These are phyloP conservation scores for Ophiostoma pallidulum DNA, from an alignment of 2,329 filamentous ascomycete species.

Conservation along the genomic window DNA sequence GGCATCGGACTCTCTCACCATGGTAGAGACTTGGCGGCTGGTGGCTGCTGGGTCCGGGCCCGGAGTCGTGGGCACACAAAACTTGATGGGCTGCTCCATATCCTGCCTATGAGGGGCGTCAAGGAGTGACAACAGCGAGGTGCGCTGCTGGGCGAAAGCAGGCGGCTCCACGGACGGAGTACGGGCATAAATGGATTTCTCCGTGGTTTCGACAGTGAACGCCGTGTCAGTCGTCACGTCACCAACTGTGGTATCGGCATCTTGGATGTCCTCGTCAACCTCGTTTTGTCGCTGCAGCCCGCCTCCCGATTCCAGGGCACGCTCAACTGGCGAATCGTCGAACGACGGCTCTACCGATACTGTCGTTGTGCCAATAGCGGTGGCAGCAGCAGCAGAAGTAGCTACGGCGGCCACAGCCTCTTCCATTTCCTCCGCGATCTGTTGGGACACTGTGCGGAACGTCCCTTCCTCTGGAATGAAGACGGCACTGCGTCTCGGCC, in stretches of 20 bases:
- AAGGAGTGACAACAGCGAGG: conserved; percentile 52
- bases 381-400: conserved; percentile 16
- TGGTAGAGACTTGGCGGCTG: no score
- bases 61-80: conserved; percentile 32
- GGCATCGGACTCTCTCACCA: background rate
- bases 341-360: conserved; percentile 19
- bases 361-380: conserved; percentile 19
- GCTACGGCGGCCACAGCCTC: conserved; percentile 18
- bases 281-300: background rate
- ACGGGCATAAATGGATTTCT: conserved; percentile 39
- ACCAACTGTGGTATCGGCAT: conserved; percentile 27
- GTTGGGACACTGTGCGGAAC: conserved; percentile 50
- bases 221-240: conserved; percentile 17
- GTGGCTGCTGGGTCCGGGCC: background rate
- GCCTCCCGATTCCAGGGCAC: background rate
- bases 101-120: conserved; percentile 41
- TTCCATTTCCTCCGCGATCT: conserved; percentile 38
- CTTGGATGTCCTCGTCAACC: conserved; percentile 16
- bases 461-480: conserved; percentile 55
- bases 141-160: conserved; percentile 45
- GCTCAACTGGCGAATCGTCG: conserved; percentile 7
- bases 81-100: conserved; percentile 24
- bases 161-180: conserved; percentile 56
- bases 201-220: conserved; percentile 11
- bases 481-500: conserved; percentile 34